These are phyloP conservation scores for Polytrichum commune DNA, from an alignment of 225 moss, liverwort and hornwort species.

Conservation along the genomic window DNA sequence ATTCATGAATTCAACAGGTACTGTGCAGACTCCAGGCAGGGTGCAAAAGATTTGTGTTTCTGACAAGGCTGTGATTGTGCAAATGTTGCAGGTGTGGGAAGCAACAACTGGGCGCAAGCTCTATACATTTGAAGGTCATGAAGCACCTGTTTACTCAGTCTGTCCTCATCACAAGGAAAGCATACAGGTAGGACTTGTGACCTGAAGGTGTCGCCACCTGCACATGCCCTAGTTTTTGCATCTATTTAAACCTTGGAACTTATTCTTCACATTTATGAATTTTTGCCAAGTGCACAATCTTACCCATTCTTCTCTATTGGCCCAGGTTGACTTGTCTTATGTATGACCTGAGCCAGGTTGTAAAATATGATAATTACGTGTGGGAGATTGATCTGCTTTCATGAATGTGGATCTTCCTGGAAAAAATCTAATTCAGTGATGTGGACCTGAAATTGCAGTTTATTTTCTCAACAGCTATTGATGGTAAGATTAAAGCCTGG, in stretches of 20 bases:
- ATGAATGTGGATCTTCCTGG: not conserved
- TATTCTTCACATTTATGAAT: no score
- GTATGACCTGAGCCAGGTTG: no score
- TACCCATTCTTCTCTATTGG: no score
- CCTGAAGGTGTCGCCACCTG: no score
- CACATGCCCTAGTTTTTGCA: no score
- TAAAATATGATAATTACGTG: no score
- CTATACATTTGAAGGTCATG: slow-evolving; percentile 95
- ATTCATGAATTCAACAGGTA: no score
- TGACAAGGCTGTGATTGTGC: not conserved
- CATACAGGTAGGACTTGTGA: slow-evolving; percentile 60
- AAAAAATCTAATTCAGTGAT: slow-evolving; percentile 7
- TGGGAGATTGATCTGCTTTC: not conserved
- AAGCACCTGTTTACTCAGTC: slow-evolving; percentile 95
- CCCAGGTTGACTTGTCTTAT: no score
- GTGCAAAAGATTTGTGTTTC: not conserved
- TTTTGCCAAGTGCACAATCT: no score
- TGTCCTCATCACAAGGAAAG: slow-evolving; percentile 99
- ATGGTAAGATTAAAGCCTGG: slow-evolving; percentile 99
- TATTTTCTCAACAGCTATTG: slow-evolving; percentile 97
- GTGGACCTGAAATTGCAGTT: slow-evolving; percentile 51
- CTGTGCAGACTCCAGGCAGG: no score
- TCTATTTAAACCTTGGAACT: no score
- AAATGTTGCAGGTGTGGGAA: slow-evolving; percentile 78
- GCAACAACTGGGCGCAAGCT: slow-evolving; percentile 81